phyloP scores from a whole-genome alignment of 2,329 filamentous ascomycete genomes.

The Pseudocercospora crystallina region DNA sequence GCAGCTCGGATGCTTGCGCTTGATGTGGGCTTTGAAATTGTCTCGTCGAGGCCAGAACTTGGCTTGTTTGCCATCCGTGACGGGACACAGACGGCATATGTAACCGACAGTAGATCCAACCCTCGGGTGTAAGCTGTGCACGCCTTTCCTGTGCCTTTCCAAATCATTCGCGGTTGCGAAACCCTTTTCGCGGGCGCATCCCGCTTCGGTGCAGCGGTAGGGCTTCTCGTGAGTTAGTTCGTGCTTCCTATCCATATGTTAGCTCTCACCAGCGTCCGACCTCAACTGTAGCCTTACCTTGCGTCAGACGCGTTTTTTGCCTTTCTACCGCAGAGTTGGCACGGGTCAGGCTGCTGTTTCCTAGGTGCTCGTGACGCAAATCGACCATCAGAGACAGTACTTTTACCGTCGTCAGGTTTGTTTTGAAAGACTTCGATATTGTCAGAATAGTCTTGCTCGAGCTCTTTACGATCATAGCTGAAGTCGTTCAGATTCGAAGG shows the following conservation, averaged over 20 bases:
- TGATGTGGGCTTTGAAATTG: slow-evolving; percentile 81
- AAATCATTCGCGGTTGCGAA: slow-evolving; percentile 82
- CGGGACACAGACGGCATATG: slow-evolving; percentile 61
- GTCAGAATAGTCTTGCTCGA: slow-evolving; percentile 7
- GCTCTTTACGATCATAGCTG: slow-evolving; percentile 10
- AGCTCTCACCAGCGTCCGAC: neutral
- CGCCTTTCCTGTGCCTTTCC: slow-evolving; percentile 72
- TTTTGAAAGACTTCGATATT: neutral
- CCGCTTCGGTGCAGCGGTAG: slow-evolving; percentile 58
- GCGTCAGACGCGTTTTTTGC: slow-evolving; percentile 25
- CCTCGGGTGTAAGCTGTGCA: slow-evolving; percentile 54
- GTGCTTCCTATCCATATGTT: slow-evolving; percentile 64
- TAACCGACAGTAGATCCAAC: slow-evolving; percentile 43
- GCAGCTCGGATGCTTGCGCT: slow-evolving; percentile 58
- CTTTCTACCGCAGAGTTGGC: slow-evolving; percentile 10
- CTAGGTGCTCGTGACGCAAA: too few species aligned
- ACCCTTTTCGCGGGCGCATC: slow-evolving; percentile 60
- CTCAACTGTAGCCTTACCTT: slow-evolving; percentile 12
- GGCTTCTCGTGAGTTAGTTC: slow-evolving; percentile 67
- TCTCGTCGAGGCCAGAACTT: slow-evolving; percentile 81
- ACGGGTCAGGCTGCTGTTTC: neutral
- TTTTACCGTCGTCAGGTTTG: too few species aligned
- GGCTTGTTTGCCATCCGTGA: slow-evolving; percentile 47
- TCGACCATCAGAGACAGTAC: too few species aligned
- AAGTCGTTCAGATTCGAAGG: too few species aligned